Base-by-base conservation (phyloP, 441 rosid genomes). In the Hura crepitans region DNA sequence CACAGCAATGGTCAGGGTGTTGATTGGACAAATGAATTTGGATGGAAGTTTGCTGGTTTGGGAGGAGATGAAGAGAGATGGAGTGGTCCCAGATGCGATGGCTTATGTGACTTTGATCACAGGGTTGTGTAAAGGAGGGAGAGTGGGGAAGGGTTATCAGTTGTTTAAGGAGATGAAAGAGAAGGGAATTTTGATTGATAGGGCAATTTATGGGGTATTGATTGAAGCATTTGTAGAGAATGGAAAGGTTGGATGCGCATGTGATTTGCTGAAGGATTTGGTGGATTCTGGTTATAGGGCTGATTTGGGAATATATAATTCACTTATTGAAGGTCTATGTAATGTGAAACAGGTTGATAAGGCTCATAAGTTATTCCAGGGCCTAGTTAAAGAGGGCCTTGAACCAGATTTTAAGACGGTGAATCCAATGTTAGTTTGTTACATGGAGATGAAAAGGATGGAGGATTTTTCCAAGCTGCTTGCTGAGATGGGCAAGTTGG, bases 281-380 rank as follows among this genome's bases (percentile, higher is more conserved):
- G 79, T 90, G 64, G 90, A 83, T 70, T 90, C 97, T 8, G 97
- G 97, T 65, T 90, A 90, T 60, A 83, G 90, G n/a, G 89, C 96
- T 67, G 96, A 92, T 81, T 62, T 94, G 65, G 88, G 84, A 79
- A 90, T 94, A 64, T 89, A 92, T 66, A 90, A 84, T 81, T 84
- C 96, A 11, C 85, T 94, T 59, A 89, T 94, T 62, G 80, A 72
- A 82, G 97, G 99, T 58, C 71, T 92, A 62, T 94, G 97, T 74
- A 76, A 68, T 62, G 87, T 77, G 46, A 83, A 81, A 39, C 82
- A 61, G 68, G 87, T 87, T 47, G 92, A 90, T 76, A 90, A 87
- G 77, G 97, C 97, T 22, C 80, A 76, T 72, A 87, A 84, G 83
- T 88, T 89, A 70, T 84, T 91, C 50, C 81, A 78, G 22, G 73